phyloP scores from a whole-genome alignment of 371 early-diverging fungal species.

The Mucor plumbeus region DNA sequence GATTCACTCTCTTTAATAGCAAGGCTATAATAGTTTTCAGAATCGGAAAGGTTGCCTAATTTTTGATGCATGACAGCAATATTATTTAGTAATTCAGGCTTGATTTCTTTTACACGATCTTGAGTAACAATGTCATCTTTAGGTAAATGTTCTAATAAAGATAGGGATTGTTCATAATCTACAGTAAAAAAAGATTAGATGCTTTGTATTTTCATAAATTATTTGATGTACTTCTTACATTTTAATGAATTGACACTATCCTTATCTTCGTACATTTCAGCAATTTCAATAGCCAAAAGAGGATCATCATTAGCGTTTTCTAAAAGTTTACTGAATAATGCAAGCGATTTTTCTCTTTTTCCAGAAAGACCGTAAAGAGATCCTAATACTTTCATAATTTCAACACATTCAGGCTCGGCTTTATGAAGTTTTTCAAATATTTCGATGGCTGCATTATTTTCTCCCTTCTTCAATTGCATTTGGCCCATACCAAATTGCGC shows the following conservation, averaged over 20 bases:
- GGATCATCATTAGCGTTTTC: conserved; percentile 61
- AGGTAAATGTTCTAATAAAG: conserved; percentile 24
- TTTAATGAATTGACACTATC: conserved; percentile 56
- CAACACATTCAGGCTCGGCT: conserved; percentile 66
- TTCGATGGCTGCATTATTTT: conserved; percentile 65
- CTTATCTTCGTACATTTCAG: conserved; percentile 64
- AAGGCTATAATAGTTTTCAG: conserved; percentile 42
- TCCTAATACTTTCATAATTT: conserved; percentile 68
- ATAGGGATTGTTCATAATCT: conserved; percentile 47
- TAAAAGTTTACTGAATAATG: conserved; percentile 63
- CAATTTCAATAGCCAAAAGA: conserved; percentile 64
- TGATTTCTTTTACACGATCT: conserved; percentile 41
- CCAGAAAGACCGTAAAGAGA: conserved; percentile 69
- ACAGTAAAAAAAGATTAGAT: background rate
- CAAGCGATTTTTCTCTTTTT: conserved; percentile 68
- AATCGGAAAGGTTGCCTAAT: conserved; percentile 43
- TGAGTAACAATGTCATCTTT: conserved; percentile 28
- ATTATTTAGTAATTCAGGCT: conserved; percentile 82
- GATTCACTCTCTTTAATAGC: conserved; percentile 46
- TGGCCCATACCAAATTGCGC: conserved; percentile 85
- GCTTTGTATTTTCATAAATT: background rate
- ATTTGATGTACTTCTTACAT: conserved; percentile 39
- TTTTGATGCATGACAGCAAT: conserved; percentile 76
- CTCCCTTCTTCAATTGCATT: conserved; percentile 60
- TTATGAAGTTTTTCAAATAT: conserved; percentile 76